These are phyloP conservation scores for Microbotryum saponariae DNA, from an alignment of 1,284 basidiomycete species.

Conservation along the genomic window DNA sequence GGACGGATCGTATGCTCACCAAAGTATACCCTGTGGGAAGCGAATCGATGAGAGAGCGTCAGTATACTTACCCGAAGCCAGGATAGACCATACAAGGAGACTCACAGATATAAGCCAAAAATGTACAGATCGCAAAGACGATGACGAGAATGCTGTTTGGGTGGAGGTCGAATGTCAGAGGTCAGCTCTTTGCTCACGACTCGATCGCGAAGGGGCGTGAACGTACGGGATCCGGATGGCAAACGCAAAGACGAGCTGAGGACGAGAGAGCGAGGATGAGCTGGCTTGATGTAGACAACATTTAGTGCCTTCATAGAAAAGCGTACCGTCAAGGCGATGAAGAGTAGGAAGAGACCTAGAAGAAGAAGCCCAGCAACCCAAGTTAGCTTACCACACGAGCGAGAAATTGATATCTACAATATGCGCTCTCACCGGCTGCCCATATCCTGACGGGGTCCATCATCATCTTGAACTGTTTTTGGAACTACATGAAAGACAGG, in stretches of 20 bases:
- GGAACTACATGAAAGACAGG: no score
- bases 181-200: no score
- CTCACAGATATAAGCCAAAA: constrained; percentile 40
- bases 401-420: not conserved
- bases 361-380: no score
- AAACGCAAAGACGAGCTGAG: constrained; percentile 28
- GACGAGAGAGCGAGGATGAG: not conserved
- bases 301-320: no score
- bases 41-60: constrained; percentile 37
- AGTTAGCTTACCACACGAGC: not conserved
- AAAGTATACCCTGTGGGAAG: constrained; percentile 17
- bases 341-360: constrained; percentile 20
- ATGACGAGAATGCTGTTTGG: constrained; percentile 27
- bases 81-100: constrained; percentile 17
- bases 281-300: not conserved
- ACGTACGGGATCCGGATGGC: constrained; percentile 22
- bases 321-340: constrained; percentile 19
- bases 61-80: constrained; percentile 35
- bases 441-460: constrained; percentile 36
- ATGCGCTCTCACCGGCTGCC: constrained; percentile 14
- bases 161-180: no score
- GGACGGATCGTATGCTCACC: not conserved
- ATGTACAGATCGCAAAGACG: constrained; percentile 37
- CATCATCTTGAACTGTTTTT: constrained; percentile 55
- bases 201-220: no score